These are phyloP conservation scores for Smallanthus sonchifolius DNA, from an alignment of 129 eudicot genomes.

Conservation along the genomic window DNA sequence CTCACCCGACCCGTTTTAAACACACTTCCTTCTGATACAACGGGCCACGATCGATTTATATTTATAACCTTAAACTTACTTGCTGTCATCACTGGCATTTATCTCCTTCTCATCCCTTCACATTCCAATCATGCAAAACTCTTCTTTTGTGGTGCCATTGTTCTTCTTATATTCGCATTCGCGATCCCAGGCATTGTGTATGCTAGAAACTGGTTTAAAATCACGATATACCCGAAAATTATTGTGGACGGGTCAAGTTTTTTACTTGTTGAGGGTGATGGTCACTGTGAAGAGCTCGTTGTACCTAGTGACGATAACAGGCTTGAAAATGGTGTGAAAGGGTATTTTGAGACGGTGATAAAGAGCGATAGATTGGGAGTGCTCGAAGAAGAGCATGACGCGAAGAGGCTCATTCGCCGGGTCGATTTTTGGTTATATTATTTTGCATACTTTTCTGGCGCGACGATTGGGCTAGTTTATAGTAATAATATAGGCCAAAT, in stretches of 20 bases:
- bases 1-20: slow-evolving; percentile 58
- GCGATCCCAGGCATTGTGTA: slow-evolving; percentile 73
- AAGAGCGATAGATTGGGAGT: slow-evolving; percentile 51
- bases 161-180: slow-evolving; percentile 61
- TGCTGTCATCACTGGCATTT: slow-evolving; percentile 75
- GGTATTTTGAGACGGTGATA: slow-evolving; percentile 39
- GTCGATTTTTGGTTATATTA: slow-evolving; percentile 88
- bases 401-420: slow-evolving; percentile 48
- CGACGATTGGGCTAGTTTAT: slow-evolving; percentile 85
- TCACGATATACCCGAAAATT: slow-evolving; percentile 39
- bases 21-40: slow-evolving; percentile 31
- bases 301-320: slow-evolving; percentile 11
- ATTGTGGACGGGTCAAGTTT: slow-evolving; percentile 45
- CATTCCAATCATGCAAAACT: slow-evolving; percentile 41
- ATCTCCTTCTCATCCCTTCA: slow-evolving; percentile 61
- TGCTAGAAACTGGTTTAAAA: slow-evolving; percentile 64
- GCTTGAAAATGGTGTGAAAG: slow-evolving; percentile 10
- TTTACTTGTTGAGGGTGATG: slow-evolving; percentile 51
- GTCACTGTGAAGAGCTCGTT: slow-evolving; percentile 42
- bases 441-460: slow-evolving; percentile 76
- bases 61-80: slow-evolving; percentile 49
- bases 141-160: slow-evolving; percentile 58
- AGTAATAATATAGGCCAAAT: slow-evolving; percentile 89
- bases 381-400: slow-evolving; percentile 83
- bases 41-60: slow-evolving; percentile 48